A percentile compares a stretch with the other conserved stretches of the same genome.
phyloP scores from a whole-genome alignment of 2,329 filamentous ascomycete species.

The Fusarium protoensiforme region DNA sequence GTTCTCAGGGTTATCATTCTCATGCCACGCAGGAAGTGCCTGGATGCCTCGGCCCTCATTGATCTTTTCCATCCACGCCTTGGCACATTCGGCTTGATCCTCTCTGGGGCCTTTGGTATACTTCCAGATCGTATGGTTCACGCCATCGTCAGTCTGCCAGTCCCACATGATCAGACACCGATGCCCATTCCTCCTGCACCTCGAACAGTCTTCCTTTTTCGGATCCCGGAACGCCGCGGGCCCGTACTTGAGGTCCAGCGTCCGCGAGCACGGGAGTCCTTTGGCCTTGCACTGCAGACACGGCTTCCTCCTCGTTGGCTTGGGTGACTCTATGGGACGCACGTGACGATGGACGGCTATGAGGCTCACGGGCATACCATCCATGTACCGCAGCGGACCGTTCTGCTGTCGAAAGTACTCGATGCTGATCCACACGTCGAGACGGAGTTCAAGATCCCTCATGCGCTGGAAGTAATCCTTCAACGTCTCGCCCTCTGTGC shows the following conservation, averaged over 20 bases:
- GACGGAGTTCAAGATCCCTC: slow-evolving; percentile 16
- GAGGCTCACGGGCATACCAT: slow-evolving; percentile 42
- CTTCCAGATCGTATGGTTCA: background rate
- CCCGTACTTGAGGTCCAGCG: background rate
- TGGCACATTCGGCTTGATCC: background rate
- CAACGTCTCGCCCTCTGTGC: slow-evolving; percentile 2
- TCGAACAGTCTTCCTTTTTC: slow-evolving; percentile 18
- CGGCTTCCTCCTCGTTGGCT: background rate
- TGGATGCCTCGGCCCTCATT: background rate
- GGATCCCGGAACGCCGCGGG: background rate
- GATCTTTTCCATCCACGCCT: slow-evolving; percentile 8
- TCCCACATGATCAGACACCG: slow-evolving; percentile 38
- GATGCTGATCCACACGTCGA: slow-evolving; percentile 12
- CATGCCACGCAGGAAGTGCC: slow-evolving; percentile 30
- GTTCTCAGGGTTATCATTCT: slow-evolving; percentile 11
- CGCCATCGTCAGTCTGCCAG: slow-evolving; percentile 67
- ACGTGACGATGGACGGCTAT: slow-evolving; percentile 26
- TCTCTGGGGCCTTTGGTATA: slow-evolving; percentile 4
- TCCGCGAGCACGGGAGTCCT: slow-evolving; percentile 40
- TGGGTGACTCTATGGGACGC: background rate
- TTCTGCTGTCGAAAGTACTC: slow-evolving; percentile 6
- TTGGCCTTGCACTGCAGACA: slow-evolving; percentile 42
- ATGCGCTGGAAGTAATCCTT: slow-evolving; percentile 19
- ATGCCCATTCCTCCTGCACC: slow-evolving; percentile 39
- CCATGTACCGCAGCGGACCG: slow-evolving; percentile 39